A percentile compares a stretch with the other conserved stretches of the same genome.
These are phyloP conservation scores for Fistulinella prunicolor DNA, from an alignment of 768 basidiomycete species.

Conservation along the genomic window DNA sequence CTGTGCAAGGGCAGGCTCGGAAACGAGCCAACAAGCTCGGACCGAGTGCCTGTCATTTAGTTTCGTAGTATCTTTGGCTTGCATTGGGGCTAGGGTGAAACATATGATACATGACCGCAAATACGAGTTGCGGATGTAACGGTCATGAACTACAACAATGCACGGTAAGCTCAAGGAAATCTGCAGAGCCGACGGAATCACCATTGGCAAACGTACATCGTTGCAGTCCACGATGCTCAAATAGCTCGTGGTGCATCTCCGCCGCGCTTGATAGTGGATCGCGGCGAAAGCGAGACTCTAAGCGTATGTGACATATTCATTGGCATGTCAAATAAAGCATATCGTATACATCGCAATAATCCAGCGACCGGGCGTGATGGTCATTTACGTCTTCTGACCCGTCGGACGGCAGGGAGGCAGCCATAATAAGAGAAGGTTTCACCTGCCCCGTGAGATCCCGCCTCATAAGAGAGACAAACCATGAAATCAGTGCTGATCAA, in stretches of 20 bases:
- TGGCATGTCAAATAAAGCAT: constrained; percentile 3
- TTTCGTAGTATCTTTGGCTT: background rate
- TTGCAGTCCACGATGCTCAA: constrained; percentile 1
- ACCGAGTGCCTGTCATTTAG: background rate
- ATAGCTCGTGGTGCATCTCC: background rate
- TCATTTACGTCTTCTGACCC: constrained; percentile 20
- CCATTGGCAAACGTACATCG: background rate
- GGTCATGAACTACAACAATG: constrained; percentile 14
- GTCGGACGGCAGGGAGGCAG: background rate
- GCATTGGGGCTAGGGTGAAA: background rate
- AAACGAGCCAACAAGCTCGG: background rate
- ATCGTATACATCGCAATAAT: background rate
- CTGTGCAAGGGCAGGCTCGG: background rate
- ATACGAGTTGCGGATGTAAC: background rate
- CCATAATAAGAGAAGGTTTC: constrained; percentile 4
- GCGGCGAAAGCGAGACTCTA: constrained; percentile 1
- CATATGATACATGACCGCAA: background rate
- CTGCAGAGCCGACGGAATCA: background rate
- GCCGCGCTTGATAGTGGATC: background rate
- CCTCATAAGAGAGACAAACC: background rate
- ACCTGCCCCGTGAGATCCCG: background rate
- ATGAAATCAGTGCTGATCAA: constrained; percentile 3
- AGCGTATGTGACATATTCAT: background rate
- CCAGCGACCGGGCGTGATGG: background rate
- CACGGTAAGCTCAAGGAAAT: background rate